Evolutionary conservation across 2,329 filamentous ascomycete species (phyloP), one percentile per base, ranked within the genome.

Genomic region (Arthroderma uncinatum): DNA sequence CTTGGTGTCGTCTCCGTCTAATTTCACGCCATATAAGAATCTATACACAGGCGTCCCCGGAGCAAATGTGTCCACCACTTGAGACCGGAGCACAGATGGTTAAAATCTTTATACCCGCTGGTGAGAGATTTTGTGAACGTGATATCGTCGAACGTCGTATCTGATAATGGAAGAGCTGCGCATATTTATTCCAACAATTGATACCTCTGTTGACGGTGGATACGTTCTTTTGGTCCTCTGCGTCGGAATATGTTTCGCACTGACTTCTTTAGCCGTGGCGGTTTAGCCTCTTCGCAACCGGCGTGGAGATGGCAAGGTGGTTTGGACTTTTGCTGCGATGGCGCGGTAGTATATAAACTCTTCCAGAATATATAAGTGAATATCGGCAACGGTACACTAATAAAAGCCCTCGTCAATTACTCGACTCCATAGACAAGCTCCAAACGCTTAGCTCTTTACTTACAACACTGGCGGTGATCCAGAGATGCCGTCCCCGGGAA

Each of bases 391-490:
- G 25, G 53, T 25, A n/a, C 21, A 16, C 53, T 55, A 16, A 28
- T 8, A 44, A 19, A 10, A n/a, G 14, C 8, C 1, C 10, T n/a
- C 5, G 30, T 53, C 33, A 37, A 53, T 9, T 1, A 23, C 21
- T 25, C 12, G 33, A 28, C 28, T n/a, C 14, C 9, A 19, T 16
- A 52, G 2, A 33, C 14, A 25, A 10, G 7, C 19, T 37, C 7
- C 16, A n/a, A 6, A 25, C 7, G 5, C 5, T 5, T 9, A 52
- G 33, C 9, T 21, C 12, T 55, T 40, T 6, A 55, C 53, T 40
- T 44, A 55, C 53, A 55, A 42, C 53, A 33, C 25, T 30, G 21
- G 53, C 16, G 36, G 16, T 44, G 37, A 33, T 42, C 53, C 37
- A 33, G 37, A 30, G 14, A 47, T 25, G 25, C 53, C 53, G 37